Conservation (phyloP, 108 stramenopile species). For the Stephanodiscus triporus region DNA sequence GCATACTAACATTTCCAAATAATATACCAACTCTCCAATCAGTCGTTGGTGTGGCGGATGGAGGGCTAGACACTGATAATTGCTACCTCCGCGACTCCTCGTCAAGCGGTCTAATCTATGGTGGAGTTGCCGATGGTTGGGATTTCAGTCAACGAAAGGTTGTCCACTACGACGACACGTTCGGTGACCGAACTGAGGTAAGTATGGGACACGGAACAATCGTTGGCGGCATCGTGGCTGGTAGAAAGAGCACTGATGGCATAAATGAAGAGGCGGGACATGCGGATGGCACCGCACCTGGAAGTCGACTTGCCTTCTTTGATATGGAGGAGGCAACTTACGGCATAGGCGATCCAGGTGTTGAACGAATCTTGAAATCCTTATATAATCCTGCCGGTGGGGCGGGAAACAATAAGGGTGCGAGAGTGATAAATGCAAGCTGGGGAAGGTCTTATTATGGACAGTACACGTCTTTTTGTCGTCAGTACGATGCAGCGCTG, state of each 20-base stretch:
- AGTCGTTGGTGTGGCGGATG: constrained; percentile 54
- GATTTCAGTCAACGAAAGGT: constrained; percentile 45
- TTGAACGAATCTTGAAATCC: constrained; percentile 33
- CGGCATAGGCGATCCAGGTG: constrained; percentile 47
- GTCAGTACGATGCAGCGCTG: constrained; percentile 40
- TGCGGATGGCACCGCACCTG: constrained; percentile 53
- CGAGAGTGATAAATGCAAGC: constrained; percentile 36
- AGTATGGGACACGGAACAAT: constrained; percentile 56
- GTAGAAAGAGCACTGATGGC: constrained; percentile 48
- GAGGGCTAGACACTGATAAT: constrained; percentile 55
- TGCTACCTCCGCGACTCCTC: constrained; percentile 58
- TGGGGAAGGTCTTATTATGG: constrained; percentile 48
- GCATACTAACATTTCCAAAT: not conserved
- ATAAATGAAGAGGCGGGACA: constrained; percentile 29
- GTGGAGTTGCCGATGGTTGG: constrained; percentile 20
- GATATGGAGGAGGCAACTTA: constrained; percentile 49
- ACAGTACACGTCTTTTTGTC: constrained; percentile 37
- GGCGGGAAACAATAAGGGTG: constrained; percentile 8
- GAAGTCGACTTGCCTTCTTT: constrained; percentile 53
- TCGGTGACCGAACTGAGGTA: constrained; percentile 33
- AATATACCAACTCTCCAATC: not conserved
- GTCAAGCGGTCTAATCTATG: constrained; percentile 20
- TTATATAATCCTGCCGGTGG: constrained; percentile 38
- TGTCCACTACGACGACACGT: constrained; percentile 49
- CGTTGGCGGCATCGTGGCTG: constrained; percentile 53